These are phyloP conservation scores for Pseudogymnoascus sp. DNA, from an alignment of 2,329 filamentous ascomycete species.

Conservation along the genomic window DNA sequence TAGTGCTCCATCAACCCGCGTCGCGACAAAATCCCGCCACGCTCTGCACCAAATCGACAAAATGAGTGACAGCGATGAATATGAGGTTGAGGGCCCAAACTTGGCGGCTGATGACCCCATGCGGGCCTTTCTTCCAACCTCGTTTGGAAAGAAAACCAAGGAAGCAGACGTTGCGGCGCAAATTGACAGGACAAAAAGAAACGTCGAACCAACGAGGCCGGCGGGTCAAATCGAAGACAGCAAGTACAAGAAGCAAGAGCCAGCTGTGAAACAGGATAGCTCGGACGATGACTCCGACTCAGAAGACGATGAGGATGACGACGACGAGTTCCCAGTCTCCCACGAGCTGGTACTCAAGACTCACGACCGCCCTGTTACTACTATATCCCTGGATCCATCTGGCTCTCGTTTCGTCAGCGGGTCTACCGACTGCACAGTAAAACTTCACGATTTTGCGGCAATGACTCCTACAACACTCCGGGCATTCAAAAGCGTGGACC, in stretches of 20 bases:
- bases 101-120: slow-evolving; percentile 58
- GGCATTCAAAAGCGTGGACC: slow-evolving; percentile 87
- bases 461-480: slow-evolving; percentile 93
- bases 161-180: slow-evolving; percentile 69
- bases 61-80: slow-evolving; percentile 55
- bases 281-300: slow-evolving; percentile 35
- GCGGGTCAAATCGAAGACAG: slow-evolving; percentile 23
- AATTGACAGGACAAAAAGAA: slow-evolving; percentile 68
- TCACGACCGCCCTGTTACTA: slow-evolving; percentile 80
- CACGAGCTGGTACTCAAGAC: slow-evolving; percentile 91
- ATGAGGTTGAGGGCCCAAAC: slow-evolving; percentile 45
- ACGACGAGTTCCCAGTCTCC: slow-evolving; percentile 83
- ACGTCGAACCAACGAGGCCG: slow-evolving; percentile 28
- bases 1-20: not conserved
- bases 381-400: slow-evolving; percentile 73
- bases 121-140: slow-evolving; percentile 67
- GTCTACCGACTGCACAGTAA: slow-evolving; percentile 82
- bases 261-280: slow-evolving; percentile 29
- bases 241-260: slow-evolving; percentile 22
- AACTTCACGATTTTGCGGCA: slow-evolving; percentile 88
- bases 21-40: not conserved
- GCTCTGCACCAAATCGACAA: slow-evolving; percentile 10
- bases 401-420: slow-evolving; percentile 82
- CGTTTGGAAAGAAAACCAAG: slow-evolving; percentile 76
- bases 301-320: slow-evolving; percentile 51